These are phyloP conservation scores for Phaeotremella fagi DNA, from an alignment of 768 basidiomycete species.

Conservation along the genomic window DNA sequence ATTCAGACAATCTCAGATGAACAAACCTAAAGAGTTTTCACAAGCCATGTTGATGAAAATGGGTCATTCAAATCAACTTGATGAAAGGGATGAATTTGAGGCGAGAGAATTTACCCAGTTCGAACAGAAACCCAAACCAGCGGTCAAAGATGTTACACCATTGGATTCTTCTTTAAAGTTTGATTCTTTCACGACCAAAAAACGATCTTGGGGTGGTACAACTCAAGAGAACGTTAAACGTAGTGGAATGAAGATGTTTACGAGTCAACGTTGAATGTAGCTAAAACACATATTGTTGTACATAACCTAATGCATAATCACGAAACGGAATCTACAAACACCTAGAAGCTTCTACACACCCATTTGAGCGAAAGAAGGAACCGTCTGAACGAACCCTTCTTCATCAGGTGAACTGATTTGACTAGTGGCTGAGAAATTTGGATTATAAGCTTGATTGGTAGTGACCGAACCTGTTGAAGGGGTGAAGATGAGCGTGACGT, in stretches of 20 bases:
- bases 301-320: neutral
- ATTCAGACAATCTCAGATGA: neutral
- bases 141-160: neutral
- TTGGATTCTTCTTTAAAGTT: neutral
- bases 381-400: neutral
- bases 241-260: neutral
- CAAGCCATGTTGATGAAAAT: neutral
- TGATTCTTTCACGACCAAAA: neutral
- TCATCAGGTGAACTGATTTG: neutral
- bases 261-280: neutral
- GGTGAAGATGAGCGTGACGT: slow-evolving; percentile 36
- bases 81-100: neutral
- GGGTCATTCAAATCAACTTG: neutral
- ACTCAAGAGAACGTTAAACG: neutral
- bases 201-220: neutral
- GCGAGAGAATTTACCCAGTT: too few relatives aligned
- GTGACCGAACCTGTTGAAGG: slow-evolving; percentile 10
- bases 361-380: neutral
- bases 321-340: neutral
- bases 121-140: too few relatives aligned
- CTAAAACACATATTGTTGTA: neutral
- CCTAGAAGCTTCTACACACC: neutral
- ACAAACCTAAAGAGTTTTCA: too few relatives aligned
- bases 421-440: neutral
- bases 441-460: neutral